Conservation (phyloP, 1,284 basidiomycete species). For the Fistulina hepatica region DNA sequence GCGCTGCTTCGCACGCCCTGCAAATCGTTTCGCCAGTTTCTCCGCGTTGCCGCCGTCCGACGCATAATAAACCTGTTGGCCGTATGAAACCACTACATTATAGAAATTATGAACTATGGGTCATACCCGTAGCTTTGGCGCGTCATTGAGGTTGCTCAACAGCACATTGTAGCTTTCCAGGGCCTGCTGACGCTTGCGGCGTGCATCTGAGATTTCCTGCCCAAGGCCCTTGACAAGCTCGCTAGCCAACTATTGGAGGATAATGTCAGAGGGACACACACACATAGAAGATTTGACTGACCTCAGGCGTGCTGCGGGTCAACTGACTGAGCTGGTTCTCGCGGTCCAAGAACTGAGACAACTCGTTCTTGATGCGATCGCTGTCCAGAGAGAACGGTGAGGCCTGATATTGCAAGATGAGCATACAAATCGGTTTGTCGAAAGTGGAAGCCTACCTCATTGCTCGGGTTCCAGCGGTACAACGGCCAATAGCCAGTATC, state of each 20-base stretch:
- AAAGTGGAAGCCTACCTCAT: slow-evolving; percentile 62
- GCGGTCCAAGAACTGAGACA: slow-evolving; percentile 92
- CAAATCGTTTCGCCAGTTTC: slow-evolving; percentile 88
- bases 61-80: slow-evolving; percentile 84
- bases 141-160: too few species aligned
- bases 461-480: slow-evolving; percentile 93
- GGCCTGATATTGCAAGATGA: too few species aligned
- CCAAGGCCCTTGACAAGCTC: slow-evolving; percentile 84
- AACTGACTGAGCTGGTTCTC: slow-evolving; percentile 95
- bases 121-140: too few species aligned
- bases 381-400: slow-evolving; percentile 92
- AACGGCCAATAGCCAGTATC: slow-evolving; percentile 97
- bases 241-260: too few species aligned
- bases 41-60: slow-evolving; percentile 94
- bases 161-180: slow-evolving; percentile 86
- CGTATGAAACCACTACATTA: slow-evolving; percentile 42
- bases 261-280: too few species aligned
- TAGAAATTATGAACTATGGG: too few species aligned
- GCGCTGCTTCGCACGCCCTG: slow-evolving; percentile 73
- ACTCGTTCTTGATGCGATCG: slow-evolving; percentile 86
- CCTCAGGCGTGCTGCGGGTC: slow-evolving; percentile 66
- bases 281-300: too few species aligned
- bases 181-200: slow-evolving; percentile 71
- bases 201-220: slow-evolving; percentile 72
- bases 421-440: too few species aligned